Evolutionary conservation across 108 stramenopile genomes (phyloP).

Genomic region (Bacterosira constricta): DNA sequence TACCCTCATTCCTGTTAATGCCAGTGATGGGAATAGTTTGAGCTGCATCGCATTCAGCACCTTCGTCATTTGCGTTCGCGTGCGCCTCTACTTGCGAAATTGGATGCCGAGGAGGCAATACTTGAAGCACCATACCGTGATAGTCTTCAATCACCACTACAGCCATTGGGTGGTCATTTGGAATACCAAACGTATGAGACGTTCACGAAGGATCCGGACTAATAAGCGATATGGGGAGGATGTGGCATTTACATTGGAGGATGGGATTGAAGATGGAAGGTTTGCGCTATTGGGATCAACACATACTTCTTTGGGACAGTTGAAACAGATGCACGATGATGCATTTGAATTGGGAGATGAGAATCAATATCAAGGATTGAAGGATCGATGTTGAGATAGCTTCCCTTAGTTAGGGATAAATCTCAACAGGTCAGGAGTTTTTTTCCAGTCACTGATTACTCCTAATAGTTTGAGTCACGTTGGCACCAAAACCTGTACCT

Average conservation of each 20-base stretch:
- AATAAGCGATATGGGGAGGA: conserved; percentile 91
- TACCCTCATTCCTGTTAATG: too few relatives aligned
- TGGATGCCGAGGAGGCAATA: conserved; percentile 72
- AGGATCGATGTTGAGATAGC: too few relatives aligned
- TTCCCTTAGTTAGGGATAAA: too few relatives aligned
- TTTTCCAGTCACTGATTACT: too few relatives aligned
- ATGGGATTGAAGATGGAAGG: conserved; percentile 31
- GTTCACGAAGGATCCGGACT: conserved; percentile 96
- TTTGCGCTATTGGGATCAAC: conserved; percentile 6
- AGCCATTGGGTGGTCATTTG: conserved; percentile 97
- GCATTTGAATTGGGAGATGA: too few relatives aligned
- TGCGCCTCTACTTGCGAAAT: conserved; percentile 28
- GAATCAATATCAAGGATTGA: too few relatives aligned
- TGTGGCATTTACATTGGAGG: conserved; percentile 59
- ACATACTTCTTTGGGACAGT: too few relatives aligned
- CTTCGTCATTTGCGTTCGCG: conserved; percentile 82
- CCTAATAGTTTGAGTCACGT: too few relatives aligned
- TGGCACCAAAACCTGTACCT: too few relatives aligned
- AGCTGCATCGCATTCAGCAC: conserved; percentile 86
- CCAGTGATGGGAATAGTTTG: neutral
- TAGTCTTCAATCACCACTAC: conserved; percentile 93
- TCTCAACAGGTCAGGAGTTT: too few relatives aligned
- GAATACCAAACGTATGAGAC: conserved; percentile 97
- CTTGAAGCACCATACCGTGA: conserved; percentile 86
- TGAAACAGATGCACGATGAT: too few relatives aligned